Evolutionary conservation across 2,329 filamentous ascomycete genomes (phyloP).

Genomic region (Juglanconis juglandina): DNA sequence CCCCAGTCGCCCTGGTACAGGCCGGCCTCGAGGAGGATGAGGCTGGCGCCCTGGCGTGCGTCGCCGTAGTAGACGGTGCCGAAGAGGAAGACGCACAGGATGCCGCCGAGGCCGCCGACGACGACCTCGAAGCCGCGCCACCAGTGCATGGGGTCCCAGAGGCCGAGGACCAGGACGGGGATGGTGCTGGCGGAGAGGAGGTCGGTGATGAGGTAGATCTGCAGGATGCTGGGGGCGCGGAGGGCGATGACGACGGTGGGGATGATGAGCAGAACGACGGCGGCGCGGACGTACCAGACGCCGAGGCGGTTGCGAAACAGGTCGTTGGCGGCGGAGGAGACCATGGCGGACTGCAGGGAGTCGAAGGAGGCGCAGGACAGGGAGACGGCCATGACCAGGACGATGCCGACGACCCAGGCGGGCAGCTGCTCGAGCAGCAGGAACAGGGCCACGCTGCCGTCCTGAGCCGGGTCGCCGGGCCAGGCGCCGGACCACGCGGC

Average conservation of each 20-base stretch:
- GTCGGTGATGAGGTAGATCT: constrained; percentile 81
- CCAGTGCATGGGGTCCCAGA: constrained; percentile 64
- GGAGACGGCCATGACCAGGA: constrained; percentile 75
- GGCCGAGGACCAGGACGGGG: constrained; percentile 70
- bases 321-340: constrained; percentile 80
- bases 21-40: constrained; percentile 70
- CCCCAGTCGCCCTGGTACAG: constrained; percentile 78
- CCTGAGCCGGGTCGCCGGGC: constrained; percentile 55
- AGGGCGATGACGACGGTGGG: constrained; percentile 72
- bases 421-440: constrained; percentile 69
- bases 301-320: constrained; percentile 78
- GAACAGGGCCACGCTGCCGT: constrained; percentile 72
- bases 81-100: constrained; percentile 78
- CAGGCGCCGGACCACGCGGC: constrained; percentile 75
- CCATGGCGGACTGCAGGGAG: constrained; percentile 77
- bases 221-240: constrained; percentile 69
- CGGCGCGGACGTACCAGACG: constrained; percentile 67
- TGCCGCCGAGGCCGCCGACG: constrained; percentile 71
- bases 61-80: constrained; percentile 74
- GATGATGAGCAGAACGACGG: constrained; percentile 69
- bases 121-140: constrained; percentile 81
- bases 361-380: constrained; percentile 78
- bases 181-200: constrained; percentile 74
- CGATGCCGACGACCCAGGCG: constrained; percentile 76
- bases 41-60: constrained; percentile 57